Conservation (phyloP, 139 green algal genomes). For the Picochlorum sp. region DNA sequence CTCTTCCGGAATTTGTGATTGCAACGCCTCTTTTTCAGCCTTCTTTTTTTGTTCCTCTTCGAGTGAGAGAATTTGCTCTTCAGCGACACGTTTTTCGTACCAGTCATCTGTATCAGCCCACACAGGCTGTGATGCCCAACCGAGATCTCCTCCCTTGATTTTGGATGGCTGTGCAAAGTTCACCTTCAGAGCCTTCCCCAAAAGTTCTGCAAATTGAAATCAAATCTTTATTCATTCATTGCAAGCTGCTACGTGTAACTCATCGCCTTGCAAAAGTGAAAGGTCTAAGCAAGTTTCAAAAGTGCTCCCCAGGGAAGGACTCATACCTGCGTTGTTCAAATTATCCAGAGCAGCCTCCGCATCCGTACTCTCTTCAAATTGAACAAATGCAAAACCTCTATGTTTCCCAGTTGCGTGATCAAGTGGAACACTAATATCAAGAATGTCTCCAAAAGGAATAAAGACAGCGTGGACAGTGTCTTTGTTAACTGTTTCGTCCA, state of each 20-base stretch:
- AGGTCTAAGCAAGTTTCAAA: not conserved
- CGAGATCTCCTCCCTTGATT: slow-evolving; percentile 88
- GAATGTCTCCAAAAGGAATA: slow-evolving; percentile 94
- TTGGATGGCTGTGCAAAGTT: slow-evolving; percentile 87
- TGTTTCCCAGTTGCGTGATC: slow-evolving; percentile 77
- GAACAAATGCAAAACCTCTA: slow-evolving; percentile 91
- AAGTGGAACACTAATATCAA: slow-evolving; percentile 88
- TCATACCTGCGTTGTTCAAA: slow-evolving; percentile 83
- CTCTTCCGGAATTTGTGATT: not conserved
- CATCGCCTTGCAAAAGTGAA: not conserved
- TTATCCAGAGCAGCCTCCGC: slow-evolving; percentile 89
- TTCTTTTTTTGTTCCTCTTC: slow-evolving; percentile 29
- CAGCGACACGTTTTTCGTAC: slow-evolving; percentile 16
- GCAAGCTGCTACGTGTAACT: not conserved
- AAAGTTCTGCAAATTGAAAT: no score
- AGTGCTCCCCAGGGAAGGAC: slow-evolving; percentile 11
- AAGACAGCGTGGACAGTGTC: slow-evolving; percentile 83
- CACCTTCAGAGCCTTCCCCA: slow-evolving; percentile 56
- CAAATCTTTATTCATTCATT: no score
- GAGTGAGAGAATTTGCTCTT: slow-evolving; percentile 20
- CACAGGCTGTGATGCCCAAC: slow-evolving; percentile 53
- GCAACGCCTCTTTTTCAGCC: slow-evolving; percentile 9
- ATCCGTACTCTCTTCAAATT: slow-evolving; percentile 84
- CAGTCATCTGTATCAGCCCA: slow-evolving; percentile 61
- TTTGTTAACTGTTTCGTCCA: slow-evolving; percentile 86